phyloP scores from a whole-genome alignment of 306 rosid genomes.

The Argentina anserina region DNA sequence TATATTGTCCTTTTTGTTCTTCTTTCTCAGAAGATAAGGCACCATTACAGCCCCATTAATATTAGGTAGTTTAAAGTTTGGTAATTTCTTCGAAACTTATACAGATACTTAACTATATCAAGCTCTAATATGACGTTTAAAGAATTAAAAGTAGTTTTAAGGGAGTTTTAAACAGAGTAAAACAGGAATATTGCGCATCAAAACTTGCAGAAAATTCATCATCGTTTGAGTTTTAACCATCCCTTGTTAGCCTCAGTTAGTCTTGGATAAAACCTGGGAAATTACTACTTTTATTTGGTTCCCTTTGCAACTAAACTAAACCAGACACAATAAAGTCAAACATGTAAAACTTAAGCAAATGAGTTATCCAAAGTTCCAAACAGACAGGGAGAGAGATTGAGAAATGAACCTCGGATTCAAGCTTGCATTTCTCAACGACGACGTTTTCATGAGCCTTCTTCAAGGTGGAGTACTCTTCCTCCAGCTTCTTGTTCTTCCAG shows the following conservation, averaged over 20 bases:
- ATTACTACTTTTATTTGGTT: not conserved
- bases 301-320: conserved; percentile 5
- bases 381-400: not conserved
- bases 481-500: conserved; percentile 92
- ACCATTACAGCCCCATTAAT: not conserved
- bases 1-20: conserved; percentile 16
- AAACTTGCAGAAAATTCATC: not conserved
- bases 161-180: not conserved
- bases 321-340: conserved; percentile 18
- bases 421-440: conserved; percentile 53
- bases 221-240: not conserved
- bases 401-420: conserved; percentile 64
- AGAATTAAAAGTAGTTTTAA: not conserved
- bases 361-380: not conserved
- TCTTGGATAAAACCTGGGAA: not conserved
- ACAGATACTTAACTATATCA: not conserved
- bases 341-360: not conserved
- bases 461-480: conserved; percentile 65
- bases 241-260: conserved; percentile 1
- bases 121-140: not conserved
- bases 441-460: conserved; percentile 52
- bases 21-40: conserved; percentile 2
- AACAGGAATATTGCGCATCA: not conserved
- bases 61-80: not conserved
- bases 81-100: not conserved